A percentile compares a stretch with the other conserved stretches of the same genome.
These are phyloP conservation scores for Hypsizygus marmoreus DNA, from an alignment of 768 basidiomycete species.

Conservation along the genomic window DNA sequence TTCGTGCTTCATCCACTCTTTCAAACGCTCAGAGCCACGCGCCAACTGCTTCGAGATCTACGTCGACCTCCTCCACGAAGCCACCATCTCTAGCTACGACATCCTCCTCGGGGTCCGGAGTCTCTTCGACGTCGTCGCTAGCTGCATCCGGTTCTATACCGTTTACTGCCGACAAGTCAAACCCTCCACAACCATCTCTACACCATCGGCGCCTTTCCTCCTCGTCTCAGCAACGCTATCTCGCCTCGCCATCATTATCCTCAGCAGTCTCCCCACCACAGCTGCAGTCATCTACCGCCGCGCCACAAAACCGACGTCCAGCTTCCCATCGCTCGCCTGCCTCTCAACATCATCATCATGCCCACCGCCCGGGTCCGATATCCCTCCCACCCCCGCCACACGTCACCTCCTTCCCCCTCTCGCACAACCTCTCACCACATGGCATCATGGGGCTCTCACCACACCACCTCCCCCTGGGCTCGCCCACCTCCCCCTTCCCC, in stretches of 20 bases:
- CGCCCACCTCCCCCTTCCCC: slow-evolving; percentile 40
- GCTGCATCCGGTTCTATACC: slow-evolving; percentile 14
- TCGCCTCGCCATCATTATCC: slow-evolving; percentile 20
- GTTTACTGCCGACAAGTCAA: slow-evolving; percentile 10
- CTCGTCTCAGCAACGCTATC: neutral
- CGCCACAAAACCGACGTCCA: neutral
- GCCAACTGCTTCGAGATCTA: slow-evolving; percentile 12
- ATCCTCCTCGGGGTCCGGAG: slow-evolving; percentile 8
- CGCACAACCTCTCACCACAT: slow-evolving; percentile 26
- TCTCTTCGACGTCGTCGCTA: slow-evolving; percentile 15
- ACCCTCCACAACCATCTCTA: slow-evolving; percentile 1
- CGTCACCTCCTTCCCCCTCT: slow-evolving; percentile 39
- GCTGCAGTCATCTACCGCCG: slow-evolving; percentile 12
- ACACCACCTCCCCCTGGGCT: slow-evolving; percentile 27
- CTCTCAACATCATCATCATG: slow-evolving; percentile 18
- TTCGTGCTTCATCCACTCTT: slow-evolving; percentile 7
- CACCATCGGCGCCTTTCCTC: slow-evolving; percentile 7
- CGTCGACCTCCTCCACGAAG: slow-evolving; percentile 18
- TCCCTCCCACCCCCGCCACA: slow-evolving; percentile 61
- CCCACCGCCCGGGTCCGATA: slow-evolving; percentile 71
- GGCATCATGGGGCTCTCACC: slow-evolving; percentile 27
- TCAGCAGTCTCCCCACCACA: slow-evolving; percentile 42
- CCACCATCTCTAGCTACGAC: slow-evolving; percentile 10
- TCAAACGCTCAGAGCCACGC: slow-evolving; percentile 6
- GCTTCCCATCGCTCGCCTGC: slow-evolving; percentile 14